phyloP scores from a whole-genome alignment of 2,329 filamentous ascomycete genomes.

The Xylaria sp. region DNA sequence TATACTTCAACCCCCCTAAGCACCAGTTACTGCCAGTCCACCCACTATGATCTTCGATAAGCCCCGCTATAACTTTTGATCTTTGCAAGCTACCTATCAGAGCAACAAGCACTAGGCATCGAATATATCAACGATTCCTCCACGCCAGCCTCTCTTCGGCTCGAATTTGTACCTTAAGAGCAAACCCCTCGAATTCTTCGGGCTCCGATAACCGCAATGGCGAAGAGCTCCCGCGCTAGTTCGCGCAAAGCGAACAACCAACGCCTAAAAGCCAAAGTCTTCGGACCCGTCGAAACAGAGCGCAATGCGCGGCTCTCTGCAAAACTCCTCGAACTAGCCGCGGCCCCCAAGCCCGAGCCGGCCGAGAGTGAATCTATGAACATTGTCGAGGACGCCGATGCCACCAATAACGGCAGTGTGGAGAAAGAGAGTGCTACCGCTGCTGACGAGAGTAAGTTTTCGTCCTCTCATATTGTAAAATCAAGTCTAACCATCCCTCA shows the following conservation, averaged over 20 bases:
- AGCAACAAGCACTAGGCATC: background rate
- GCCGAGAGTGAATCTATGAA: conserved; percentile 58
- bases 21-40: background rate
- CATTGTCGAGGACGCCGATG: conserved; percentile 53
- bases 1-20: conserved; percentile 2
- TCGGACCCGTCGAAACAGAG: conserved; percentile 82
- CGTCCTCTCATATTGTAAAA: background rate
- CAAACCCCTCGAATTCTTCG: background rate
- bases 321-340: conserved; percentile 83
- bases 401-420: conserved; percentile 2
- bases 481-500: conserved; percentile 30
- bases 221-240: conserved; percentile 85
- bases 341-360: conserved; percentile 74
- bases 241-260: conserved; percentile 84
- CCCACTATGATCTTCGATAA: conserved; percentile 31
- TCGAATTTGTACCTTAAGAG: background rate
- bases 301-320: conserved; percentile 85
- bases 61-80: conserved; percentile 35
- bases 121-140: background rate
- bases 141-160: background rate
- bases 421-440: conserved; percentile 43
- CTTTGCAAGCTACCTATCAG: conserved; percentile 1
- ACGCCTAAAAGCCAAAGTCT: conserved; percentile 81
- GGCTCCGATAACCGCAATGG: conserved; percentile 68
- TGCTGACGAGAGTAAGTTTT: conserved; percentile 47